Conservation (phyloP, 2,329 filamentous ascomycete genomes). For the Neofusicoccum umdonicola region DNA sequence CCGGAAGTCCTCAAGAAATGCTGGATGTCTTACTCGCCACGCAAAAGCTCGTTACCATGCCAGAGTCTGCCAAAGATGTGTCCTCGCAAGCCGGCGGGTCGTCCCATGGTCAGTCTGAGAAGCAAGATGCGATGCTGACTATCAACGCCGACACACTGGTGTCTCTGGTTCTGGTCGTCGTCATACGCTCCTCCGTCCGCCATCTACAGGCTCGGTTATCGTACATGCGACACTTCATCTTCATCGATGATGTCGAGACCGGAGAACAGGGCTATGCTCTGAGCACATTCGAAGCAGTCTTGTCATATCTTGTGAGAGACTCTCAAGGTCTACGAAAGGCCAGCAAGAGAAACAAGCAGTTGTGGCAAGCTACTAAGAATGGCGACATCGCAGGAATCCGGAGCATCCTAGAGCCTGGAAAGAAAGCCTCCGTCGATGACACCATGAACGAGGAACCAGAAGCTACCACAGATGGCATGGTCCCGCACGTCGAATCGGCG, state of each 20-base stretch:
- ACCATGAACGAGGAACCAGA: constrained; percentile 42
- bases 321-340: constrained; percentile 78
- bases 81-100: constrained; percentile 24
- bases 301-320: constrained; percentile 82
- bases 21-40: constrained; percentile 74
- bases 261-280: constrained; percentile 95
- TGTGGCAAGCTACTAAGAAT: constrained; percentile 84
- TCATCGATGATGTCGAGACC: constrained; percentile 94
- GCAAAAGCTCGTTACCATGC: constrained; percentile 75
- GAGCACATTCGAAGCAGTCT: constrained; percentile 91
- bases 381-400: constrained; percentile 74
- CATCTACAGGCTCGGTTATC: constrained; percentile 83
- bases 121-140: constrained; percentile 56
- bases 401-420: constrained; percentile 72
- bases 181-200: constrained; percentile 84
- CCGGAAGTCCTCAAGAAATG: constrained; percentile 85
- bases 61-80: constrained; percentile 44
- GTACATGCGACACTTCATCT: constrained; percentile 98
- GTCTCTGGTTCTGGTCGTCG: constrained; percentile 83
- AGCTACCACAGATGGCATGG: constrained; percentile 29
- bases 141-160: constrained; percentile 90
- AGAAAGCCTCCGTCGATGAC: constrained; percentile 38
- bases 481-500: constrained; percentile 29
- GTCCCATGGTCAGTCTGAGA: constrained; percentile 45
- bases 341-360: constrained; percentile 76